A percentile compares a stretch with the other conserved stretches of the same genome.
These are phyloP conservation scores for Aspergillus costaricaensis DNA, from an alignment of 2,329 filamentous ascomycete species.

Conservation along the genomic window DNA sequence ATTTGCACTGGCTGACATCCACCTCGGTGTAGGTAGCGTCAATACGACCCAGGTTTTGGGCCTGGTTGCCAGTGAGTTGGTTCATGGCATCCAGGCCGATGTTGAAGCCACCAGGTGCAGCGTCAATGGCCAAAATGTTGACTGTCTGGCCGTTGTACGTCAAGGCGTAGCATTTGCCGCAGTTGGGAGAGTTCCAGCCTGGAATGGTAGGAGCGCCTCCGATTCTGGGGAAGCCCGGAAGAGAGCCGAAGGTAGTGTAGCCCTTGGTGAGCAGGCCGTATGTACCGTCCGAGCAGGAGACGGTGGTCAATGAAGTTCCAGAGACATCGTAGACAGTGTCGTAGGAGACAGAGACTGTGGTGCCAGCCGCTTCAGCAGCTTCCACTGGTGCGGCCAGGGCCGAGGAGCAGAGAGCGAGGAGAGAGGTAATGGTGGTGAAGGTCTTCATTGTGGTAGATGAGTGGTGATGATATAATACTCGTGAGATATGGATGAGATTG, in stretches of 20 bases:
- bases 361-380: conserved; percentile 11
- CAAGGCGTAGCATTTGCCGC: conserved; percentile 56
- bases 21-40: conserved; percentile 31
- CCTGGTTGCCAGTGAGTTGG: conserved; percentile 50
- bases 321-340: conserved; percentile 70
- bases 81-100: conserved; percentile 53
- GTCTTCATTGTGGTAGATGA: conserved; percentile 29
- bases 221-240: conserved; percentile 52
- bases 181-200: conserved; percentile 51
- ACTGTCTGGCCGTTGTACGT: conserved; percentile 49
- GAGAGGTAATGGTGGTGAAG: conserved; percentile 20
- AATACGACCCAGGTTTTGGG: conserved; percentile 47
- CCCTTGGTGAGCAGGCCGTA: conserved; percentile 37
- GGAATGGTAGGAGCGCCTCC: conserved; percentile 52
- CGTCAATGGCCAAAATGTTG: conserved; percentile 53
- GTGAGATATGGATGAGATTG: neutral
- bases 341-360: conserved; percentile 61
- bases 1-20: conserved; percentile 17
- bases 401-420: conserved; percentile 25
- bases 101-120: conserved; percentile 51
- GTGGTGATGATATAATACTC: neutral
- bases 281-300: conserved; percentile 47
- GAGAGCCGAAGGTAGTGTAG: conserved; percentile 44
- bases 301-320: conserved; percentile 54
- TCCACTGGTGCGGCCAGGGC: conserved; percentile 26